Percentiles rank a stretch among this genome's conserved stretches.
Evolutionary conservation across 228 moss, liverwort and hornwort genomes (phyloP).

Genomic region (Sphagnum fallax): DNA sequence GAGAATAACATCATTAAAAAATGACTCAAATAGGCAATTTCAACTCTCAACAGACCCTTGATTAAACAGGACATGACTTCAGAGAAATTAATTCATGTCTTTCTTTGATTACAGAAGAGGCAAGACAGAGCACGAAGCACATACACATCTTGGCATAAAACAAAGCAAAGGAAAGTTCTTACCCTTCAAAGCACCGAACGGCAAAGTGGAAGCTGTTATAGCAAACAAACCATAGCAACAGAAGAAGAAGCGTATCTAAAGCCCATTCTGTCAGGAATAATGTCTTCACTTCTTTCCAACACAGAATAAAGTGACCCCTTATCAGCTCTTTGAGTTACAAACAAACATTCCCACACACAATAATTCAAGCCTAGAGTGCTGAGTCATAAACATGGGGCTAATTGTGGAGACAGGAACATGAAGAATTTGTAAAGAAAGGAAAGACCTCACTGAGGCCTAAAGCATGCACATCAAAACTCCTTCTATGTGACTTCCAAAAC

Average conservation of each 20-base stretch:
- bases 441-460: neutral
- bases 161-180: neutral
- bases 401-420: neutral
- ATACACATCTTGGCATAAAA: neutral
- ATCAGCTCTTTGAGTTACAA: neutral
- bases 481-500: neutral
- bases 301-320: neutral
- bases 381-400: neutral
- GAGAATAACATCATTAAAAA: neutral
- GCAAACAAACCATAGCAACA: slow-evolving; percentile 3
- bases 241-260: slow-evolving; percentile 4
- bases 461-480: neutral
- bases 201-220: slow-evolving; percentile 1
- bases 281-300: neutral
- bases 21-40: neutral
- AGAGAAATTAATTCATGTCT: neutral
- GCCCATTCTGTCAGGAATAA: neutral
- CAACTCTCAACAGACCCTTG: neutral
- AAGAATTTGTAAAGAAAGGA: neutral
- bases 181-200: slow-evolving; percentile 1
- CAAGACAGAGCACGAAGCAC: too few species aligned
- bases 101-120: neutral
- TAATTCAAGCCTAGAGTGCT: too few species aligned
- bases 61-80: neutral
- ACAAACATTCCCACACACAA: neutral